These are phyloP conservation scores for Opeltia flavorubescens DNA, from an alignment of 495 filamentous ascomycete species.

Conservation along the genomic window DNA sequence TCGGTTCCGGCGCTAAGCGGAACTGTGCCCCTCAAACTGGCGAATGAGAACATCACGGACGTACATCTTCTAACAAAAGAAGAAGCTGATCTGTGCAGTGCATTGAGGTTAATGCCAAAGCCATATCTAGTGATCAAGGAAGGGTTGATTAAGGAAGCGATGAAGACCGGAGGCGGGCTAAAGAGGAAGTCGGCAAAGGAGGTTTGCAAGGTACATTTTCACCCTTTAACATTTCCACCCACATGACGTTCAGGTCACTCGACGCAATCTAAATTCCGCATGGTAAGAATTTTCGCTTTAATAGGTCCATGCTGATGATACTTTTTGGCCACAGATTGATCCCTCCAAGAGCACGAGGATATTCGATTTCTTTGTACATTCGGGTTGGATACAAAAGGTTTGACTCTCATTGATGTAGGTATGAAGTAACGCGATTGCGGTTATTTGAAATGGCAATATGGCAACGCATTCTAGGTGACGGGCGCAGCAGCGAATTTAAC, in stretches of 20 bases:
- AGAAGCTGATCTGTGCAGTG: slow-evolving; percentile 72
- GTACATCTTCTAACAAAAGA: slow-evolving; percentile 74
- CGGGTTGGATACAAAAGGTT: slow-evolving; percentile 77
- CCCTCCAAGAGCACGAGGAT: slow-evolving; percentile 52
- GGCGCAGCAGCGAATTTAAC: too few relatives aligned
- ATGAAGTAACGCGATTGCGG: too few relatives aligned
- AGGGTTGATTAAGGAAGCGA: slow-evolving; percentile 68
- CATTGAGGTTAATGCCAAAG: slow-evolving; percentile 73
- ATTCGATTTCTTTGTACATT: slow-evolving; percentile 88
- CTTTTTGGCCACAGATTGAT: slow-evolving; percentile 37
- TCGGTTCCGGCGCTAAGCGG: slow-evolving; percentile 34
- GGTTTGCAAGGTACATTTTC: slow-evolving; percentile 43
- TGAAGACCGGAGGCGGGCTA: slow-evolving; percentile 69
- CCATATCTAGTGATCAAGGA: slow-evolving; percentile 93
- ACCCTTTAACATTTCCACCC: background rate
- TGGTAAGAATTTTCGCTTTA: background rate
- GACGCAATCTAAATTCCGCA: background rate
- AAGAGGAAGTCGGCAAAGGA: slow-evolving; percentile 84
- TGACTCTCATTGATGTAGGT: slow-evolving; percentile 13
- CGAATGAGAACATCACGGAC: slow-evolving; percentile 65
- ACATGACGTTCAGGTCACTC: background rate
- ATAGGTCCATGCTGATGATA: slow-evolving; percentile 4
- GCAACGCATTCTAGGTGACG: too few relatives aligned
- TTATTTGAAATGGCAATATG: too few relatives aligned
- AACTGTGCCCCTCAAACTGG: slow-evolving; percentile 51